These are phyloP conservation scores for Primulina eburnea DNA, from an alignment of 257 asterid species.

Conservation along the genomic window DNA sequence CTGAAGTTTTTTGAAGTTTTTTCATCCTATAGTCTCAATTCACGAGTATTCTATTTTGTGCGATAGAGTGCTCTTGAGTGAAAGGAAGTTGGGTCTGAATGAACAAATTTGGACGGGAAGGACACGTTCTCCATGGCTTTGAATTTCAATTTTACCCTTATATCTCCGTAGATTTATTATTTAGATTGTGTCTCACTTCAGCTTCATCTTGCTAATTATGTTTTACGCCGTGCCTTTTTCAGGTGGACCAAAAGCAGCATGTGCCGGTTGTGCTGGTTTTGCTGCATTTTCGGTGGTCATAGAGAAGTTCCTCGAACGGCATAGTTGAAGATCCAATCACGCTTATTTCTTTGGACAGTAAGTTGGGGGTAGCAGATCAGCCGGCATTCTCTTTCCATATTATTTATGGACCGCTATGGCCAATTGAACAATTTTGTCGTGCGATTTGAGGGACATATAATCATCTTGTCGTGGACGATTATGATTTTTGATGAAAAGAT, in stretches of 20 bases:
- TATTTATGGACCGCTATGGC: background rate
- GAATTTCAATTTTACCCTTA: background rate
- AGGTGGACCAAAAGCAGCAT: conserved; percentile 59
- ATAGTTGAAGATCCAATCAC: conserved; percentile 14
- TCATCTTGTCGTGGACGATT: background rate
- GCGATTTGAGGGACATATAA: background rate
- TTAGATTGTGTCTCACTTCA: background rate
- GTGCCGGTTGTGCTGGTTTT: conserved; percentile 52
- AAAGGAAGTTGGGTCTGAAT: no score
- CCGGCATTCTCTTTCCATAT: background rate
- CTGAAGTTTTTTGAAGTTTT: no score
- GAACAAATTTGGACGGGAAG: background rate
- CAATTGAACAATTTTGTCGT: background rate
- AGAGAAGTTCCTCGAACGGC: conserved; percentile 53
- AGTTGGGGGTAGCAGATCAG: background rate
- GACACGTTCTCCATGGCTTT: background rate
- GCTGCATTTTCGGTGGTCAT: conserved; percentile 55
- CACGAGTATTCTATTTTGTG: no score
- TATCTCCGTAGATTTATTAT: no score
- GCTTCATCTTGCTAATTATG: background rate
- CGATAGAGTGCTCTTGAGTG: no score
- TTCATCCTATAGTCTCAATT: no score
- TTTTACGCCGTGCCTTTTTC: background rate
- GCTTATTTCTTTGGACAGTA: background rate
- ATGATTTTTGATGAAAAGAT: background rate